Conservation (phyloP, 108 stramenopile species). For the Aurantiochytrium sp. region DNA sequence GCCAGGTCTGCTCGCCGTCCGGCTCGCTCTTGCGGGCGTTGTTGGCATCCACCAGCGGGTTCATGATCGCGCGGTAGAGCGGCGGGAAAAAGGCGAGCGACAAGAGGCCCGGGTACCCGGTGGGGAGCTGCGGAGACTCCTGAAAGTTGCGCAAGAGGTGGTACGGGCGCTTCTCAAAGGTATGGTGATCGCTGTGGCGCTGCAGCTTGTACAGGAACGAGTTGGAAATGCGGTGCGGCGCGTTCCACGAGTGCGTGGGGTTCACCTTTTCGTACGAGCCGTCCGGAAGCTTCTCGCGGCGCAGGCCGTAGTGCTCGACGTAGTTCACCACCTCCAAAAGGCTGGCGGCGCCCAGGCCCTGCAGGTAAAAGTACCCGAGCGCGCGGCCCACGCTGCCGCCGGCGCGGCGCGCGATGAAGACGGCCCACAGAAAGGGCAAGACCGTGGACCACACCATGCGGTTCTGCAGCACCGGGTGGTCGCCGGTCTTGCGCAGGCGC, state of each 20-base stretch:
- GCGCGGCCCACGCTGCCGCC: not conserved
- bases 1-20: not conserved
- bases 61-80: not conserved
- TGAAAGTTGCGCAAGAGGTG: slow-evolving; percentile 15
- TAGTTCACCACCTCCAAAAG: slow-evolving; percentile 22
- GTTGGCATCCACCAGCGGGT: not conserved
- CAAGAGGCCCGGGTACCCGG: not conserved
- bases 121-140: slow-evolving; percentile 14
- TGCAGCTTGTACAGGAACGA: slow-evolving; percentile 2
- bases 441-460: slow-evolving; percentile 12
- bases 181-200: slow-evolving; percentile 22
- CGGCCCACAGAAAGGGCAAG: not conserved
- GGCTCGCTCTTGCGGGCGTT: not conserved
- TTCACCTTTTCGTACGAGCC: slow-evolving; percentile 14
- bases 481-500: not conserved
- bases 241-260: slow-evolving; percentile 13
- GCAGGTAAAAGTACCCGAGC: not conserved
- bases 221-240: slow-evolving; percentile 5
- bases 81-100: not conserved
- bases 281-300: not conserved
- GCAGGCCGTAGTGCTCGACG: slow-evolving; percentile 10
- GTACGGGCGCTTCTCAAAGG: not conserved
- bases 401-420: not conserved
- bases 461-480: not conserved
- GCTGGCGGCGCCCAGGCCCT: not conserved